Conservation (phyloP, 345 rosid genomes). For the Cochlearia excelsa region DNA sequence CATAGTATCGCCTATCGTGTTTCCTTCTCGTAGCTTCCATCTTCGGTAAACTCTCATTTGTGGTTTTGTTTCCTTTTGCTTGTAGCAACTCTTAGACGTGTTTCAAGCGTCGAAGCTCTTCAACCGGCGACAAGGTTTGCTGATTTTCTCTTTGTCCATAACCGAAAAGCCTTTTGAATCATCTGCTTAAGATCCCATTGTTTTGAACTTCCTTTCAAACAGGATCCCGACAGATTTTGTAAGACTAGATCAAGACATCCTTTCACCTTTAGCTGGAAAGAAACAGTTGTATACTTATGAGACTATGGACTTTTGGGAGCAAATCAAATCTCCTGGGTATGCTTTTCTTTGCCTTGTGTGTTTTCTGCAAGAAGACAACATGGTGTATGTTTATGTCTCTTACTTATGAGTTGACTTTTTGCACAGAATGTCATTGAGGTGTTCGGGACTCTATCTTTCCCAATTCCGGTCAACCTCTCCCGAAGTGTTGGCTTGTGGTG, state of each 20-base stretch:
- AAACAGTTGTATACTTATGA: constrained; percentile 76
- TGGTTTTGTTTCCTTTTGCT: constrained; percentile 13
- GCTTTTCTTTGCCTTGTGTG: constrained; percentile 9
- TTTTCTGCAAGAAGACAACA: constrained; percentile 1
- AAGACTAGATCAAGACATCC: constrained; percentile 88
- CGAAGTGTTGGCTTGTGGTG: constrained; percentile 72
- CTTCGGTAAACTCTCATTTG: constrained; percentile 14
- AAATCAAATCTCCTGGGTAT: constrained; percentile 95
- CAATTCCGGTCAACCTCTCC: constrained; percentile 74
- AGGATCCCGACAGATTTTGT: constrained; percentile 75
- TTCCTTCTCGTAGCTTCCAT: constrained; percentile 4
- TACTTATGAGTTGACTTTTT: constrained; percentile 22
- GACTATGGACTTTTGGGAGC: constrained; percentile 94
- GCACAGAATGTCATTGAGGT: constrained; percentile 83
- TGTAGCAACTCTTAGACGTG: constrained; percentile 70
- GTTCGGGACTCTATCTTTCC: constrained; percentile 78
- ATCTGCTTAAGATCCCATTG: background rate
- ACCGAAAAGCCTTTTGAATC: constrained; percentile 5
- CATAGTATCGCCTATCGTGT: background rate
- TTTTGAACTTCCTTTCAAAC: constrained; percentile 18
- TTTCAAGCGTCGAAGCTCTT: constrained; percentile 95
- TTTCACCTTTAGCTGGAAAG: constrained; percentile 96
- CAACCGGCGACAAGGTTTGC: constrained; percentile 72
- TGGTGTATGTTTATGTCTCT: constrained; percentile 9
- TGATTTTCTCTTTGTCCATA: background rate